phyloP scores from a whole-genome alignment of 2,329 filamentous ascomycete species.

The Colletotrichum orbiculare region DNA sequence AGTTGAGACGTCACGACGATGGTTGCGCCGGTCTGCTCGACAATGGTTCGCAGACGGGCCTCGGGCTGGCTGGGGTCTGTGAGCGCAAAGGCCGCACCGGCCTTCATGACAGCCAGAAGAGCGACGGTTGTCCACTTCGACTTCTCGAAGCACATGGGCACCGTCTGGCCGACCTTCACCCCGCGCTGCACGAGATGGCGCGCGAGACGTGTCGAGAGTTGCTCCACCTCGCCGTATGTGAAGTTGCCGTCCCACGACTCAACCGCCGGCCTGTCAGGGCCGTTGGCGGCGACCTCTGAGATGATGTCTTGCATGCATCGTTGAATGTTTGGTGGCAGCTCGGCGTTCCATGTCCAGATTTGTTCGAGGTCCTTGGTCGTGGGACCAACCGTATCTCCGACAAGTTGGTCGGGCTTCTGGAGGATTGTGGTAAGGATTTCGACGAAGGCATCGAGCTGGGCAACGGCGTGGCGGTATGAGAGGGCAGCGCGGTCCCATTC shows the following conservation, averaged over 20 bases:
- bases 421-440: conserved; percentile 38
- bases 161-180: conserved; percentile 50
- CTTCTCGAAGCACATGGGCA: conserved; percentile 64
- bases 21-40: conserved; percentile 54
- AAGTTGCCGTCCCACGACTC: conserved; percentile 62
- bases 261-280: conserved; percentile 56
- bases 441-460: conserved; percentile 38
- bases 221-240: conserved; percentile 58
- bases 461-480: conserved; percentile 33
- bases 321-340: conserved; percentile 52
- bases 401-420: conserved; percentile 26
- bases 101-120: conserved; percentile 59
- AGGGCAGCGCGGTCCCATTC: conserved; percentile 38
- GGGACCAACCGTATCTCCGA: conserved; percentile 37
- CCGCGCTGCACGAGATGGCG: conserved; percentile 51
- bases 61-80: conserved; percentile 60
- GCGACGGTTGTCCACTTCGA: conserved; percentile 58
- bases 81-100: conserved; percentile 59
- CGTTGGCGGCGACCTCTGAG: conserved; percentile 47
- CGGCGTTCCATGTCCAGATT: conserved; percentile 59
- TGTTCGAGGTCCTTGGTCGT: conserved; percentile 52
- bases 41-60: conserved; percentile 56
- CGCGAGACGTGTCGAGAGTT: conserved; percentile 54
- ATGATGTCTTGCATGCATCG: conserved; percentile 61
- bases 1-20: conserved; percentile 53